Evolutionary conservation across 208 protist genomes (phyloP).

Genomic region (Trypanosoma melophagium): DNA sequence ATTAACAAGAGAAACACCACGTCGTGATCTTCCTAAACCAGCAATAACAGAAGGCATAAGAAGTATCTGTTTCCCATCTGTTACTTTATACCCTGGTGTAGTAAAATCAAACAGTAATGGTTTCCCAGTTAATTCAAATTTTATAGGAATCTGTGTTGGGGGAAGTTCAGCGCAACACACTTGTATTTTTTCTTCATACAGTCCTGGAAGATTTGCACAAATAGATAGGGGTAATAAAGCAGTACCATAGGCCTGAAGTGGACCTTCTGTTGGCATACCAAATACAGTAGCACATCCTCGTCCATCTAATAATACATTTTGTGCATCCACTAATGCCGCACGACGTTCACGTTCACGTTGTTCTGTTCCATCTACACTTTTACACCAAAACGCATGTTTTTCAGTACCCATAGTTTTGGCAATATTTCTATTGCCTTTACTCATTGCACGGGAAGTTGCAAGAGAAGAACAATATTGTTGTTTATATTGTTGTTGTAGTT

Average conservation of each 20-base stretch:
- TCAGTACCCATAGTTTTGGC: background rate
- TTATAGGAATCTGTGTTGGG: constrained; percentile 50
- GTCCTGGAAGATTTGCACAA: constrained; percentile 73
- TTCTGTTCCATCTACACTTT: constrained; percentile 55
- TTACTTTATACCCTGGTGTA: constrained; percentile 68
- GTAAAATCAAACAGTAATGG: constrained; percentile 78
- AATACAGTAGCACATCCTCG: constrained; percentile 57
- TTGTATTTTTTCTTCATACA: constrained; percentile 68
- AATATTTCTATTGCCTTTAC: background rate
- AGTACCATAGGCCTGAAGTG: constrained; percentile 32
- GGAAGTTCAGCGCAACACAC: constrained; percentile 54
- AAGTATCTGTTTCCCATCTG: constrained; percentile 63
- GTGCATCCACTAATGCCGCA: constrained; percentile 50
- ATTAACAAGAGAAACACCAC: constrained; percentile 74
- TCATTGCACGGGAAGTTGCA: background rate
- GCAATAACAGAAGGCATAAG: constrained; percentile 88
- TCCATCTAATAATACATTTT: constrained; percentile 76
- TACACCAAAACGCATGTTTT: constrained; percentile 67
- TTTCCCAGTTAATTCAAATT: constrained; percentile 66
- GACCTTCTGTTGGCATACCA: constrained; percentile 14
- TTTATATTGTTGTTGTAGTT: background rate
- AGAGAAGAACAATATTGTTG: background rate
- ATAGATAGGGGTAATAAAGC: constrained; percentile 42
- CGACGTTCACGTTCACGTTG: constrained; percentile 47
- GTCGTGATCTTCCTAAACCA: constrained; percentile 60